These are phyloP conservation scores for Dioscorea cayenensis DNA, from an alignment of 116 monocot genomes.

Conservation along the genomic window DNA sequence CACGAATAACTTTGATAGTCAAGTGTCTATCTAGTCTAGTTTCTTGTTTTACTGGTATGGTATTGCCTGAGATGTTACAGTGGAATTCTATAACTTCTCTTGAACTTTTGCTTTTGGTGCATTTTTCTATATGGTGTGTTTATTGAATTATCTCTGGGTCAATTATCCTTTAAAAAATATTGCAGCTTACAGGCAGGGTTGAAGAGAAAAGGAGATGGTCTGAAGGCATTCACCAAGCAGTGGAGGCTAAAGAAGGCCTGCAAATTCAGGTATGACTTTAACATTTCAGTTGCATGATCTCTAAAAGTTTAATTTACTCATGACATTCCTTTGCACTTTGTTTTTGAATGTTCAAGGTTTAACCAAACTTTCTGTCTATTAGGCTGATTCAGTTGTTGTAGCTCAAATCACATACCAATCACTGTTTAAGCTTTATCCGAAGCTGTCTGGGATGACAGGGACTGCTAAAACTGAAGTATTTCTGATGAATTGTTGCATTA, in stretches of 20 bases:
- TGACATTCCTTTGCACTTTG: neutral
- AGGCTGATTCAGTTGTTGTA: conserved; percentile 97
- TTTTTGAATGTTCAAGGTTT: neutral
- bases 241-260: conserved; percentile 98
- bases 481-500: neutral
- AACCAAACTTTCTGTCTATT: conserved; percentile 3
- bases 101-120: no score
- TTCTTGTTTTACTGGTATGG: no score
- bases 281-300: conserved; percentile 1
- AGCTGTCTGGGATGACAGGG: conserved; percentile 99
- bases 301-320: neutral
- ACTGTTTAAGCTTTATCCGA: conserved; percentile 97
- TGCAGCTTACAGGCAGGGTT: conserved; percentile 97
- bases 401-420: conserved; percentile 99
- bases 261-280: conserved; percentile 65
- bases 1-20: no score
- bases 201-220: conserved; percentile 99
- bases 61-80: no score
- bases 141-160: neutral
- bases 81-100: no score
- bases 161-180: neutral
- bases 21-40: no score
- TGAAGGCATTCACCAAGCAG: conserved; percentile 99
- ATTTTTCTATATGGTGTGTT: neutral
- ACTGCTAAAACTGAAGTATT: conserved; percentile 98